Evolutionary conservation across 768 basidiomycete genomes (phyloP), one percentile per base, ranked within the genome.

Genomic region (Lentinula edodes): DNA sequence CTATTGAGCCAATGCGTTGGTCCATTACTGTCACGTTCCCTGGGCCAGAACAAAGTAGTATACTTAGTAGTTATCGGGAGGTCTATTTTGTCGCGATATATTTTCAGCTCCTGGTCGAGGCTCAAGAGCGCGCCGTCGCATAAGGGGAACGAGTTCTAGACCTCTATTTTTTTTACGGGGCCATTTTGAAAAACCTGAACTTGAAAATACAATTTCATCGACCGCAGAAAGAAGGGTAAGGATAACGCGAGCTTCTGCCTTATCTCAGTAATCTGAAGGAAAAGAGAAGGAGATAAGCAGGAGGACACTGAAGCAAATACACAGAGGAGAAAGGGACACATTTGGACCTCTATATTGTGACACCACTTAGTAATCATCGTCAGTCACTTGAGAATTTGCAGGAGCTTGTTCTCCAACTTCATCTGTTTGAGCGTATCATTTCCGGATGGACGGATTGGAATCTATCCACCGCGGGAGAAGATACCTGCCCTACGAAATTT

Each of bases 11-110:
- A 70, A 98, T 98, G 61, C 91, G 79, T 73, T 98, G 97, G 61
- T 89, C 83, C 52, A 90, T 98, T 52, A 95, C n/a, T 94, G 73
- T 98, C 96, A 50, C 95, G 90, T 74, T 99, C 96, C 62, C 94
- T 94, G 66, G 35, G 32, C 46, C 43, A 60, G 54, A 59, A 62
- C 63, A 35, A 62, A n/a, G 6, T n/a, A 34, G 16, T 20, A 51
- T 51, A 28, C 28, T 28, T 28, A 20, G n/a, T 41, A 34, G 55
- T 56, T 39, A 56, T 28, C 39, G 38, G 8, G 23, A 43, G 35
- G n/a, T 54, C 23, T 23, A 18, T 65, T 43, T 48, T 60, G 23
- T 62, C 45, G 28, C 28, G 16, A 36, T 32, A 18, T 60, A 51
- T 60, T 39, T 52, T 52, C 48, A 46, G 10, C 23, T 41, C n/a